These are phyloP conservation scores for Ophiocordyceps camponoti-rufipedis DNA, from an alignment of 2,329 filamentous ascomycete species.

Conservation along the genomic window DNA sequence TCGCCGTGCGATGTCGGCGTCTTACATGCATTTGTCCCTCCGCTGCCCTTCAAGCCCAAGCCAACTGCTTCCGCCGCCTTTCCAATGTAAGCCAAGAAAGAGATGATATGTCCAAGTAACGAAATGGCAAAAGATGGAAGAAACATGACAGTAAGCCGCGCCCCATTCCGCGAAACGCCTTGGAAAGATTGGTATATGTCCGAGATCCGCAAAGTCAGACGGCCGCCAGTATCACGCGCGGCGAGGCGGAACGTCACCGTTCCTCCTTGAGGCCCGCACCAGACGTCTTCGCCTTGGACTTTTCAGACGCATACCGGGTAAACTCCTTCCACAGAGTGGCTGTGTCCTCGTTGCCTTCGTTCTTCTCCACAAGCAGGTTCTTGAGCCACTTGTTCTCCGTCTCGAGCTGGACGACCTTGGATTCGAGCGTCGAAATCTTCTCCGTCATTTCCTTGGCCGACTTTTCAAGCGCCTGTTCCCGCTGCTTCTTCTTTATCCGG, in stretches of 20 bases:
- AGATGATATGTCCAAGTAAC: not conserved
- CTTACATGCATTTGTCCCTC: not conserved
- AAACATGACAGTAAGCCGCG: not conserved
- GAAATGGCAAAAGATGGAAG: not conserved
- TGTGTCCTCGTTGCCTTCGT: constrained; percentile 40
- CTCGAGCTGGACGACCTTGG: constrained; percentile 58
- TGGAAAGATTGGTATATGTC: not conserved
- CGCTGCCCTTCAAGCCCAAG: not conserved
- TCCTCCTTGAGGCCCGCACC: constrained; percentile 7
- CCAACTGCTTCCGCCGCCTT: not conserved
- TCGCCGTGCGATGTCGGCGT: too few species aligned
- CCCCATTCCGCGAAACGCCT: constrained; percentile 2
- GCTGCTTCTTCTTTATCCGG: constrained; percentile 91
- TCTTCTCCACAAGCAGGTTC: constrained; percentile 67
- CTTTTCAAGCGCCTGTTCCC: constrained; percentile 69
- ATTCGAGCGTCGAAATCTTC: constrained; percentile 56
- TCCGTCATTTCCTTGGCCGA: constrained; percentile 70
- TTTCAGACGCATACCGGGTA: constrained; percentile 17
- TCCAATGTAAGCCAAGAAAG: too few species aligned
- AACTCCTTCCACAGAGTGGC: constrained; percentile 33
- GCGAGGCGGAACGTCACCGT: constrained; percentile 4
- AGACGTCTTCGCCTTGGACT: constrained; percentile 10
- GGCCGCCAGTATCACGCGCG: not conserved
- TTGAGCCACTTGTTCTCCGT: constrained; percentile 72
- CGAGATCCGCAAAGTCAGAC: not conserved